A percentile compares a stretch with the other conserved stretches of the same genome.
Evolutionary conservation across 257 asterid species (phyloP).

Genomic region (Lycium ferocissimum): DNA sequence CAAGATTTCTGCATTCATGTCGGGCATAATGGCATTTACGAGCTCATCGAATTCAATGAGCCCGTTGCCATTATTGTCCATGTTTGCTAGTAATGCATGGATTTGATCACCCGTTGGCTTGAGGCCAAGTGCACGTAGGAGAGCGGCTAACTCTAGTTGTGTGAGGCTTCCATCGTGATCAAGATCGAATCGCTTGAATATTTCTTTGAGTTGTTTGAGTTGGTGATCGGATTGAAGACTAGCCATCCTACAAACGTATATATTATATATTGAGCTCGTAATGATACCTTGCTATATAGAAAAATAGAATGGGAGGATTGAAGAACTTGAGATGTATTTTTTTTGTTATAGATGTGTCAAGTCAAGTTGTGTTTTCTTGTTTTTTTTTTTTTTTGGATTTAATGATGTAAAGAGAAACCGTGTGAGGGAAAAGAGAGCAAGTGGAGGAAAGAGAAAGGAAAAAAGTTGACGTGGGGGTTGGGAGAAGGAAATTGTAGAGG

Average conservation of each 20-base stretch:
- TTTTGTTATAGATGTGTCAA: not conserved
- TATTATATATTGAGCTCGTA: conserved; percentile 14
- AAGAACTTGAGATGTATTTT: not conserved
- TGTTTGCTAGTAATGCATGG: conserved; percentile 61
- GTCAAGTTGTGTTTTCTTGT: not conserved
- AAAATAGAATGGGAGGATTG: not conserved
- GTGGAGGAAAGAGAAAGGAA: not conserved
- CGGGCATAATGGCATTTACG: conserved; percentile 66
- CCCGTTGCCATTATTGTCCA: conserved; percentile 85
- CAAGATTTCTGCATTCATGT: conserved; percentile 63
- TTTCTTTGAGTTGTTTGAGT: conserved; percentile 61
- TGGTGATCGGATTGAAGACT: conserved; percentile 58
- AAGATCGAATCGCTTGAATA: conserved; percentile 82
- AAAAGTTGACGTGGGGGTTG: not conserved
- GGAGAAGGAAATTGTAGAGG: not conserved
- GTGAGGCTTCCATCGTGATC: conserved; percentile 96
- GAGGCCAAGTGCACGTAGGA: conserved; percentile 80
- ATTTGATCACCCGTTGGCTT: conserved; percentile 83
- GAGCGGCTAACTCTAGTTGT: conserved; percentile 87
- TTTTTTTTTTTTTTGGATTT: not conserved
- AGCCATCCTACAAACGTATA: conserved; percentile 24
- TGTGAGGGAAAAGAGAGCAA: conserved; percentile 16
- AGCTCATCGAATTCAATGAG: conserved; percentile 83
- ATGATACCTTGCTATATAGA: not conserved
- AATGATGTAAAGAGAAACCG: conserved; percentile 17